Percentiles rank a stretch among this genome's conserved stretches.
Evolutionary conservation across 352 stramenopile species (phyloP).

Genomic region (Blastocystis sp.): DNA sequence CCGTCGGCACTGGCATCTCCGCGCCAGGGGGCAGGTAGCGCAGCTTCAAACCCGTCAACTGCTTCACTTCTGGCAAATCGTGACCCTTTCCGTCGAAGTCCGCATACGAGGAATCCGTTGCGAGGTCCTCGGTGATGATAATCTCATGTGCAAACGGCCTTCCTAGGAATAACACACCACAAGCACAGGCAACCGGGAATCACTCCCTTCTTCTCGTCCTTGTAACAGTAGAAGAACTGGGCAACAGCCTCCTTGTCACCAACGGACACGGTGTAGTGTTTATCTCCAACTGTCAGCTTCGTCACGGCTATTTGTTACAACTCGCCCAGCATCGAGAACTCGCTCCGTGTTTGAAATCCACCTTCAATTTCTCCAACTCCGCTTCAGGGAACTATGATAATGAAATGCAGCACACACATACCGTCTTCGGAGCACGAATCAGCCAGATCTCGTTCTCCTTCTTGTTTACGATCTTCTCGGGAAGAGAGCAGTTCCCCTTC

Average conservation of each 20-base stretch:
- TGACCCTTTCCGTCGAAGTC: slow-evolving; percentile 33
- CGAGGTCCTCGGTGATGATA: slow-evolving; percentile 18
- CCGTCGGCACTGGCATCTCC: too few relatives aligned
- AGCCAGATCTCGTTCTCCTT: slow-evolving; percentile 71
- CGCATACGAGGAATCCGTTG: slow-evolving; percentile 1
- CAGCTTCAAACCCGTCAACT: slow-evolving; percentile 53
- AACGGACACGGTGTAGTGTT: not conserved
- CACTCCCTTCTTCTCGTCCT: slow-evolving; percentile 67
- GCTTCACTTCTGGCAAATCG: slow-evolving; percentile 16
- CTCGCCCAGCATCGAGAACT: not conserved
- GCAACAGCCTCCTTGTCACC: slow-evolving; percentile 42
- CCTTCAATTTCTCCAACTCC: slow-evolving; percentile 45
- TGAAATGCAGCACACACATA: not conserved
- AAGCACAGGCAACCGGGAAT: slow-evolving; percentile 9
- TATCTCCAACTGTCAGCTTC: slow-evolving; percentile 41
- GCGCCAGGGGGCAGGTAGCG: slow-evolving; percentile 55
- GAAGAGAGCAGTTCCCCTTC: slow-evolving; percentile 52
- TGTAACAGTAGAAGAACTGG: slow-evolving; percentile 65
- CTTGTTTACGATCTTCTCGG: slow-evolving; percentile 64
- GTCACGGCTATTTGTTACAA: slow-evolving; percentile 20
- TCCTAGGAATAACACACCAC: slow-evolving; percentile 36
- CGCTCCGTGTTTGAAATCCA: slow-evolving; percentile 50
- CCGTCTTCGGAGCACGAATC: slow-evolving; percentile 47
- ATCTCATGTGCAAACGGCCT: slow-evolving; percentile 50
- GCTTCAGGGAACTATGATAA: slow-evolving; percentile 57